Percentiles rank a stretch among this genome's conserved stretches.
Evolutionary conservation across 331 rosid species (phyloP).

Genomic region (Quercus phellos): DNA sequence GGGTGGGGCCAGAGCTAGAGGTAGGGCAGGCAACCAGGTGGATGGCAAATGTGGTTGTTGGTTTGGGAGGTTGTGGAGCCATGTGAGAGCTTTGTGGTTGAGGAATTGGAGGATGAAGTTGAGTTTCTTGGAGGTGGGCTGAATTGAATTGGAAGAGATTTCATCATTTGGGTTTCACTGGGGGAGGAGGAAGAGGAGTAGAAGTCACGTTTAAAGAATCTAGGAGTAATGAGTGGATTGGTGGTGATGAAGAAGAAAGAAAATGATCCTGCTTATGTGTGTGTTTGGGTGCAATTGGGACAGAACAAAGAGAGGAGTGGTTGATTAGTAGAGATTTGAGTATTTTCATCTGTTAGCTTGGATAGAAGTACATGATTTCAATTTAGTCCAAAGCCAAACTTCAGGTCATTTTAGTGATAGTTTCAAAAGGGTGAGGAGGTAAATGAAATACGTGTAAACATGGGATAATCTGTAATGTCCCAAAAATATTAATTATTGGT

Average conservation of each 20-base stretch:
- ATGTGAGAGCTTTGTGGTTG: constrained; percentile 64
- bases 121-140: constrained; percentile 67
- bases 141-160: constrained; percentile 32
- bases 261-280: too few species aligned
- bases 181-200: constrained; percentile 30
- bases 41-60: constrained; percentile 32
- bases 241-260: not conserved
- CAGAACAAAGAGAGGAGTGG: too few species aligned
- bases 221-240: not conserved
- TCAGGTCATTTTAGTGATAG: too few species aligned
- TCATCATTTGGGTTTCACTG: constrained; percentile 29
- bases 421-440: too few species aligned
- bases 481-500: too few species aligned
- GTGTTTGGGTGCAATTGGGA: too few species aligned
- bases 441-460: too few species aligned
- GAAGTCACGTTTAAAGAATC: not conserved
- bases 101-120: constrained; percentile 86
- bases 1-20: constrained; percentile 83
- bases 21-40: constrained; percentile 75
- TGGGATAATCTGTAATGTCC: too few species aligned
- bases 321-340: too few species aligned
- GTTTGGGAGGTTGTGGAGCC: constrained; percentile 2
- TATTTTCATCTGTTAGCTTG: too few species aligned
- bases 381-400: too few species aligned
- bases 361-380: too few species aligned